Evolutionary conservation across 1,284 basidiomycete genomes (phyloP).

Genomic region (Xerocomus nothofagi): DNA sequence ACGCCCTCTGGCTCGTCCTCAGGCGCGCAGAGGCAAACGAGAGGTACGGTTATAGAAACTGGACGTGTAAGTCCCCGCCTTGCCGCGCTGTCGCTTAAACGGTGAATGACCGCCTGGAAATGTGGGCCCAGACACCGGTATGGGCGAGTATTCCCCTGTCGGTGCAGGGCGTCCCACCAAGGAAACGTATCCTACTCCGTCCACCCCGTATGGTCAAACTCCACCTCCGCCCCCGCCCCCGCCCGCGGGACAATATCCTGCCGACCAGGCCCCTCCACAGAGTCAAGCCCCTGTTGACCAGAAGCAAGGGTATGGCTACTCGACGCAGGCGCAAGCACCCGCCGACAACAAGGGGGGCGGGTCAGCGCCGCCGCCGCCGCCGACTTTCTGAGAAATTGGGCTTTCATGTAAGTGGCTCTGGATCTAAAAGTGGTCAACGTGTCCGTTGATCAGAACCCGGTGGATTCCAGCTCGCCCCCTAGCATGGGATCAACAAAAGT

Average conservation of each 20-base stretch:
- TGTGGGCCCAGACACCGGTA: constrained; percentile 17
- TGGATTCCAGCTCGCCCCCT: neutral
- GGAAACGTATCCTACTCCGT: neutral
- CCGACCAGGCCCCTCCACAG: neutral
- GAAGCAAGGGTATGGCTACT: constrained; percentile 4
- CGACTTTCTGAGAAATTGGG: too few relatives aligned
- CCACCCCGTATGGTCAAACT: neutral
- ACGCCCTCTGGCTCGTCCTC: constrained; percentile 68
- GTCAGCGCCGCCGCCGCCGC: neutral
- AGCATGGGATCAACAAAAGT: neutral
- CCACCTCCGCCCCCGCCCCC: neutral
- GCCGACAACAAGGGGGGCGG: neutral
- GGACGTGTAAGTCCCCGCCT: constrained; percentile 51
- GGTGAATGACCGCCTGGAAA: too few relatives aligned
- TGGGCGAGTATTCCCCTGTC: constrained; percentile 19
- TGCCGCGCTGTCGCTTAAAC: too few relatives aligned
- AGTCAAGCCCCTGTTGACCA: constrained; percentile 13
- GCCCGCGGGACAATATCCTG: neutral
- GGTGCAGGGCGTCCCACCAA: neutral
- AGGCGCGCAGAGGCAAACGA: constrained; percentile 74
- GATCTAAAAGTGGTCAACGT: constrained; percentile 1
- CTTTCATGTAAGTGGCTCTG: neutral
- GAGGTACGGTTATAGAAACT: constrained; percentile 65
- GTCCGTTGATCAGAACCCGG: constrained; percentile 15
- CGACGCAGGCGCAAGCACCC: neutral